Evolutionary conservation across 2,329 filamentous ascomycete genomes (phyloP).

Genomic region (Diaporthe caulivora): DNA sequence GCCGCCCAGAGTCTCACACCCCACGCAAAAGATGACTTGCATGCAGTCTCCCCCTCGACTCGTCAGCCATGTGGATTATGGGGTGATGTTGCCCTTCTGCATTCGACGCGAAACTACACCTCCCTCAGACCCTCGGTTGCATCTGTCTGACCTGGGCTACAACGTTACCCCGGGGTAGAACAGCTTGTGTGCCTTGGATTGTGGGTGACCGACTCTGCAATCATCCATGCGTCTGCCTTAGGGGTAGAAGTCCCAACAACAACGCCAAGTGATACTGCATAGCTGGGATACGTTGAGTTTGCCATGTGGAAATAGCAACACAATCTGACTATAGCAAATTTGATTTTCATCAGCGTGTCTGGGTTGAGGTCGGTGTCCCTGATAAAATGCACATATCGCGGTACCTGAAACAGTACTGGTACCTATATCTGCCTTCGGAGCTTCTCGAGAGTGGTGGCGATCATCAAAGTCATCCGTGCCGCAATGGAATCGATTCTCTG

Average conservation of each 20-base stretch:
- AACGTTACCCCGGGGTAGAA: background rate
- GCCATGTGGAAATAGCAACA: no score
- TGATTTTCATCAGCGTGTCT: no score
- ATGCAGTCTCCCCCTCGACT: background rate
- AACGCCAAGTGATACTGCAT: background rate
- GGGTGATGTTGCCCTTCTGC: background rate
- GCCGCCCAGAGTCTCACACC: background rate
- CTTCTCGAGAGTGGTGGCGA: no score
- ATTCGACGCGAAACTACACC: no score
- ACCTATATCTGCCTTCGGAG: no score
- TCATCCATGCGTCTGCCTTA: background rate
- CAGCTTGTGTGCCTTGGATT: background rate
- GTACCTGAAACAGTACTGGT: no score
- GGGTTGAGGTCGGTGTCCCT: no score
- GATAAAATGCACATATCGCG: no score
- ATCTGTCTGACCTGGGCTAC: background rate
- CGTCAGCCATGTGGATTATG: background rate
- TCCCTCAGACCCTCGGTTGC: background rate
- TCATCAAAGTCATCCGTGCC: no score
- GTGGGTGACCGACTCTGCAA: background rate
- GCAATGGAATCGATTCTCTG: no score
- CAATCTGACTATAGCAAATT: no score
- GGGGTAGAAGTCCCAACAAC: background rate
- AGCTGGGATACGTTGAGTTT: no score
- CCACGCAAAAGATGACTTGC: conserved; percentile 1